These are phyloP conservation scores for Podaxis pistillaris DNA, from an alignment of 768 basidiomycete genomes.

Conservation along the genomic window DNA sequence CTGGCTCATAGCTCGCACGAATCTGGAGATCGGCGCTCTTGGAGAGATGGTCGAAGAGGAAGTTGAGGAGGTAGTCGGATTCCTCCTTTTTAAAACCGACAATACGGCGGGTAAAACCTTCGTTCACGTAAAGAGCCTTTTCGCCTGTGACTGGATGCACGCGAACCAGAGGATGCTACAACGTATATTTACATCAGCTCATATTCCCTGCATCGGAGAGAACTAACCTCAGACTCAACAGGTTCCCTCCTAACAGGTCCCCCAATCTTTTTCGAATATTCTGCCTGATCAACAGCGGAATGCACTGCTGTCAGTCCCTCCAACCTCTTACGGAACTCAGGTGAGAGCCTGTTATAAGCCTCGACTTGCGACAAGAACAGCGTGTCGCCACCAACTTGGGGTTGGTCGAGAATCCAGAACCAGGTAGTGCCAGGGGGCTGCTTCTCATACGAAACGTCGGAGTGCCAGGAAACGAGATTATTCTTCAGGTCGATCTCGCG, in stretches of 20 bases:
- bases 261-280: conserved; percentile 38
- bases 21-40: conserved; percentile 52
- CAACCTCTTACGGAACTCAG: conserved; percentile 53
- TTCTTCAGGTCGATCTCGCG: conserved; percentile 18
- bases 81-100: conserved; percentile 56
- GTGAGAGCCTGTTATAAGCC: conserved; percentile 58
- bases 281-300: conserved; percentile 50
- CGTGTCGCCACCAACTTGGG: conserved; percentile 47
- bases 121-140: conserved; percentile 59
- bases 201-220: not conserved
- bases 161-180: conserved; percentile 53
- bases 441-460: conserved; percentile 56
- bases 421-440: conserved; percentile 56
- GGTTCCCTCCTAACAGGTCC: conserved; percentile 54
- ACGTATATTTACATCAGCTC: not conserved
- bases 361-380: conserved; percentile 57
- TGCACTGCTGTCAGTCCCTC: conserved; percentile 58
- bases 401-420: conserved; percentile 54
- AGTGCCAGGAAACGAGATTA: conserved; percentile 44
- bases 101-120: conserved; percentile 51
- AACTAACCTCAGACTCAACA: conserved; percentile 39
- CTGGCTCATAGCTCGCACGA: conserved; percentile 47
- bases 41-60: conserved; percentile 51
- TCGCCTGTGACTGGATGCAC: conserved; percentile 61
- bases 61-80: conserved; percentile 52